Conservation (phyloP, 1,139 yeast genomes). For the Debaryomyces coudertii region DNA sequence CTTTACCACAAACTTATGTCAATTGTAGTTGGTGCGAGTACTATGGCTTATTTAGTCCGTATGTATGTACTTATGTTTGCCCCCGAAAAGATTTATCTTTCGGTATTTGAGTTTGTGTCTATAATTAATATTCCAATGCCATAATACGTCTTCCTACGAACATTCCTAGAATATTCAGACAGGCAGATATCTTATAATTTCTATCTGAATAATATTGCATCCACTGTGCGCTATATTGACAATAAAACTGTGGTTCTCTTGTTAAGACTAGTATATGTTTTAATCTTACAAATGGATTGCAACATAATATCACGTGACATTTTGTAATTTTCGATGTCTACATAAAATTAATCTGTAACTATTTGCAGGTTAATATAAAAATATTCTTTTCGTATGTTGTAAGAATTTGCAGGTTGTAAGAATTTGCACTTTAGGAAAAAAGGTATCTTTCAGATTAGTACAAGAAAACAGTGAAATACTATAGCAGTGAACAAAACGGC, state of each 20-base stretch:
- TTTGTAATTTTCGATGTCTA: background rate
- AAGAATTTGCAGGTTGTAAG: background rate
- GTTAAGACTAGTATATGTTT: background rate
- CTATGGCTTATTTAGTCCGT: background rate
- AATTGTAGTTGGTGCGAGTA: background rate
- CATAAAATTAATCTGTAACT: background rate
- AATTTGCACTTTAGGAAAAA: background rate
- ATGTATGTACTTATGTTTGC: background rate
- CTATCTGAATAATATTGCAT: background rate
- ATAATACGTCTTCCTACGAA: background rate
- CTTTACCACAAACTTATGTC: background rate
- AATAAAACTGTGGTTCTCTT: background rate
- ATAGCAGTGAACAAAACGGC: background rate
- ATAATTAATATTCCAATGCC: background rate
- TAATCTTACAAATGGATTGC: conserved; percentile 1
- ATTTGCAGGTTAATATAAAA: background rate
- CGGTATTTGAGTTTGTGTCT: background rate
- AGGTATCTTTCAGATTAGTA: background rate
- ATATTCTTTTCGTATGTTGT: background rate
- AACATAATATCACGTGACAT: conserved; percentile 9
- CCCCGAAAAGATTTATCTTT: background rate
- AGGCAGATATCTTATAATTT: background rate
- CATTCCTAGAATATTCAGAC: background rate
- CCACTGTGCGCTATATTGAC: background rate
- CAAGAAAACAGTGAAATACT: background rate